Base-by-base conservation (phyloP, 306 rosid genomes). In the Cercis canadensis region DNA sequence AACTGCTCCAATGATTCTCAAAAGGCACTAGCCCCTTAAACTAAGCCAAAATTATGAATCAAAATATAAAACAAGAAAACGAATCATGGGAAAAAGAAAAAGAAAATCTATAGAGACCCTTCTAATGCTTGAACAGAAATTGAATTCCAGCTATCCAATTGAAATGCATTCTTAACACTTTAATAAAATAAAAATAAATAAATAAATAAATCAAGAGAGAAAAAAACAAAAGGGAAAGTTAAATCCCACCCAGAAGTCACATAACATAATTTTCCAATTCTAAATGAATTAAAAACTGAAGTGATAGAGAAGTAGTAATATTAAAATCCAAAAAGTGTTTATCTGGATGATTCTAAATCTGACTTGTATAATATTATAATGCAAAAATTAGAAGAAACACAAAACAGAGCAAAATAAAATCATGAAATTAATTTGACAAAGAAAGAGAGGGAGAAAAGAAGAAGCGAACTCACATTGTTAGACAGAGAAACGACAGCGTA, bases 1-100 rank as follows among this genome's bases (percentile, higher is more conserved):
- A n/a, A 44, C 54, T 61, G 10, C 47, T 59, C 75, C 55, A 19
- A 46, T 47, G 5, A 65, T 39, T 45, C 3, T 57, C 36, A 47
- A 71, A 73, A 56, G 75, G 41, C 69, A 33, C 46, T 59, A 53
- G 11, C n/a, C 2, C 57, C 63, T n/a, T n/a, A 12, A 63, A 18
- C 41, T 46, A 24, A 3, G 15, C 21, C 29, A 5, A 47, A 10
- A 47, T 1, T n/a, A 65, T 32, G 63, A 60, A 59, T 61, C 29
- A 51, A 7, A 15, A 1, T 4, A 65, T 1, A n/a, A 11, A 50
- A 37, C 1, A 32, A 19, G 33, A 57, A 21, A 65, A 44, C 1
- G 9, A 69, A 12, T 29, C 57, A 37, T 3, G 6, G 16, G 18
- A 4, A 56, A 63, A 65, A 54, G 3, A n/a, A n/a, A n/a, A n/a